These are phyloP conservation scores for Vicia villosa DNA, from an alignment of 306 rosid species.

Conservation along the genomic window DNA sequence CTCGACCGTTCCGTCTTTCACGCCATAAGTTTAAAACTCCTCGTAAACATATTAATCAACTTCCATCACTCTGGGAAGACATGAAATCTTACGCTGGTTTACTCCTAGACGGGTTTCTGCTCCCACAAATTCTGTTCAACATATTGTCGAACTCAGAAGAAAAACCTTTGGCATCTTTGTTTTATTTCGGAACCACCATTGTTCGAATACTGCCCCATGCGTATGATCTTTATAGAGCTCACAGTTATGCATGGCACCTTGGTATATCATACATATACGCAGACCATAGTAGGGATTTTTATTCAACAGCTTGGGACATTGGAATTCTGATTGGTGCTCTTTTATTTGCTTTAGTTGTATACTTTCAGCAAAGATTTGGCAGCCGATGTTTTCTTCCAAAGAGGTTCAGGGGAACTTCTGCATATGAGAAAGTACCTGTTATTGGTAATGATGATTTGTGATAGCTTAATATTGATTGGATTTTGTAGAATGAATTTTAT, in stretches of 20 bases:
- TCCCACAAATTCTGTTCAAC: slow-evolving; percentile 78
- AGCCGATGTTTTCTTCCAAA: slow-evolving; percentile 72
- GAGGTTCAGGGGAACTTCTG: slow-evolving; percentile 50
- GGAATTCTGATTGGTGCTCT: slow-evolving; percentile 62
- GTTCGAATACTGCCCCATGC: slow-evolving; percentile 86
- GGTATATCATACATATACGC: slow-evolving; percentile 73
- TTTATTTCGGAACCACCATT: slow-evolving; percentile 70
- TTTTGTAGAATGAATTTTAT: slow-evolving; percentile 26
- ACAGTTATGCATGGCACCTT: slow-evolving; percentile 55
- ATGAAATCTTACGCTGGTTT: slow-evolving; percentile 72
- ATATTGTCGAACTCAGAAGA: slow-evolving; percentile 52
- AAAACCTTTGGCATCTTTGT: slow-evolving; percentile 51
- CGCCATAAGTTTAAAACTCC: slow-evolving; percentile 43
- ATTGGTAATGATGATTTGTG: slow-evolving; percentile 74
- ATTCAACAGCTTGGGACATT: slow-evolving; percentile 87
- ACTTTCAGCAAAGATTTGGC: slow-evolving; percentile 82
- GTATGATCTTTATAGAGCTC: slow-evolving; percentile 84
- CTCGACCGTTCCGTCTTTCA: slow-evolving; percentile 43
- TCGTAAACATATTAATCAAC: slow-evolving; percentile 32
- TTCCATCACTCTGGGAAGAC: slow-evolving; percentile 64
- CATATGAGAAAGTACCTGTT: slow-evolving; percentile 73
- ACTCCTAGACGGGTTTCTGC: slow-evolving; percentile 74
- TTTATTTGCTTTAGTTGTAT: slow-evolving; percentile 59
- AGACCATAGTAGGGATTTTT: slow-evolving; percentile 69
- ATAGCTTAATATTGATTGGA: slow-evolving; percentile 27